Base-by-base conservation (phyloP, 129 eudicot species). In the Glebionis coronaria region DNA sequence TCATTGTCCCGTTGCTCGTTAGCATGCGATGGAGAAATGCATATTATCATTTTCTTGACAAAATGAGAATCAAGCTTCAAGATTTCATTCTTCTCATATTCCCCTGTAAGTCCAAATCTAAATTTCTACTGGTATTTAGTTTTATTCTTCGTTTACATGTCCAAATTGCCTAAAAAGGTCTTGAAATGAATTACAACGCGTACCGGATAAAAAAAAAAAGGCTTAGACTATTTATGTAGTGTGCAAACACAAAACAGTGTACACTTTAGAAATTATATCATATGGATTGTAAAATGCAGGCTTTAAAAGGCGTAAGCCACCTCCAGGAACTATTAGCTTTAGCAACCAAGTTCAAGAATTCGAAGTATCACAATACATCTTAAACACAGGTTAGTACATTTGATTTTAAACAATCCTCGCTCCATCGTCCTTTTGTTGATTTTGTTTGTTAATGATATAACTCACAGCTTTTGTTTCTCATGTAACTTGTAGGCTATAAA, bases 11-110 rank as follows among this genome's bases (percentile, higher is more conserved):
- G 6, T 68, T 75, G 64, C 61, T 75, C 0, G 38, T 60, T 31
- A 75, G 69, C 42, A 40, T 59, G 49, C 42, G 16, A 67, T 75
- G 47, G 68, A 75, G 74, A 50, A 9, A 67, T 47, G 74, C n/a
- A 1, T 75, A 67, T 35, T 75, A 68, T 59, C 63, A 25, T 15
- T 59, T 60, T 68, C 69, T 75, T 49, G 67, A 58, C 40, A 3
- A 40, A 21, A 67, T 16, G 38, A 50, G 74, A 63, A 68, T 75
- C 57, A 68, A 60, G 70, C 23, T 75, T 68, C 74, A 13, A 61
- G 28, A 51, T 40, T 75, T 53, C 44, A 38, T 75, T 53, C 64
- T 67, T 16, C 61, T 35, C 56, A 45, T 47, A 67, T 59, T n/a
- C 61, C 60, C 52, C 18, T 49, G 79, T 67, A 74, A 67, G 73